Evolutionary conservation across 352 stramenopile species (phyloP), one percentile per base, ranked within the genome.

Genomic region (Phytophthora cactorum): DNA sequence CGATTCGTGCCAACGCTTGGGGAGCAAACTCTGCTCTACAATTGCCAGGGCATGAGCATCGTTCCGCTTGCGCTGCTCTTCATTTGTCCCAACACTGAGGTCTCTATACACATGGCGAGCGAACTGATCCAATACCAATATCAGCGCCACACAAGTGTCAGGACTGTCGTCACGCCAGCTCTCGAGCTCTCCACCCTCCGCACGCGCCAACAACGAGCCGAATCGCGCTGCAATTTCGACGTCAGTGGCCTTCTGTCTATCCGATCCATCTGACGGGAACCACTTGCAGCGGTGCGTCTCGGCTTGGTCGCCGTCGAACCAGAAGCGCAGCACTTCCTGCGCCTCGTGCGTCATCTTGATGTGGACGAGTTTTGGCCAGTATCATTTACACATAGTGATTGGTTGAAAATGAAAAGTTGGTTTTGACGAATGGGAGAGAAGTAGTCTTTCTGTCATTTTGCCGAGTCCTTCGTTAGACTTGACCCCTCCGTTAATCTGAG

Each of bases 111-210:
- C 67, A 59, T 97, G 90, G 1, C 90, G 76, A 25, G 88, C 93
- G 66, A 96, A 89, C 65, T 97, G 91, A 66, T 97, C 91, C 15
- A 97, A 61, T 31, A 97, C 34, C 45, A 97, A 61, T 36, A 97
- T 86, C 1, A 96, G 74, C 52, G 89, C 89, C 49, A 97, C 77
- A 55, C 82, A 83, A 41, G 68, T 58, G 43, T 84, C 67, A 2
- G 63, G 73, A 10, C 67, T 61, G 2, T 59, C 15, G 2, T 55
- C 25, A 11, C 75, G 69, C 87, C 87, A 95, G 14, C 51, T 46
- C 28, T 79, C 64, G 49, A 92, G 75, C 55, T 91, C 75, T 45
- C 63, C 52, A 17, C 51, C 59, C 67, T 89, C 81, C 1, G 81
- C 85, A 6, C 60, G 68, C n/a, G 29, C 47, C 29, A 92, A 54